Percentiles rank a stretch among this genome's conserved stretches.
Evolutionary conservation across 2,329 filamentous ascomycete species (phyloP).

Genomic region (Penicillium sp.): DNA sequence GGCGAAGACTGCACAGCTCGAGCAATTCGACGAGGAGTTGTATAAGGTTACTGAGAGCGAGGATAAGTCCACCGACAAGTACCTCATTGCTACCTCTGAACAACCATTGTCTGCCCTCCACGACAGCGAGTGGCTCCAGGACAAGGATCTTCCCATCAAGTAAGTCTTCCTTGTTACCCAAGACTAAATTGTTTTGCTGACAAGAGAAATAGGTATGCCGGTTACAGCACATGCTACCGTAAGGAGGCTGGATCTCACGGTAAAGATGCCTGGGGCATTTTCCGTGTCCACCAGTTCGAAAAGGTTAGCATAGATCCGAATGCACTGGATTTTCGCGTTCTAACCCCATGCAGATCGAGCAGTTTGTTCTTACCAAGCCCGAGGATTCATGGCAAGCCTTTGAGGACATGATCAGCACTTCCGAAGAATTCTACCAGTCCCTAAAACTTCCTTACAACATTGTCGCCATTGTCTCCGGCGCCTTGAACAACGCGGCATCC

Average conservation of each 20-base stretch:
- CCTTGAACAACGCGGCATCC: constrained; percentile 80
- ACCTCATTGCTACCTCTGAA: constrained; percentile 80
- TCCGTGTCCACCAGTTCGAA: constrained; percentile 97
- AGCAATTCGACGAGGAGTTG: constrained; percentile 95
- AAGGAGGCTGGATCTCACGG: constrained; percentile 92
- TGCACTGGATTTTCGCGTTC: neutral
- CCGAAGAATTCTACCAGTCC: constrained; percentile 93
- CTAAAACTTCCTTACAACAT: constrained; percentile 87
- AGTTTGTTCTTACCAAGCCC: constrained; percentile 77
- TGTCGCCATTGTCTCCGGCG: constrained; percentile 92
- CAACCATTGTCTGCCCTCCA: constrained; percentile 93
- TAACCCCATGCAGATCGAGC: constrained; percentile 59
- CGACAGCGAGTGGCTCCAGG: constrained; percentile 87
- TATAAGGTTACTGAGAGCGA: constrained; percentile 91
- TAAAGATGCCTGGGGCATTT: constrained; percentile 95
- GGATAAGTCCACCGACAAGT: constrained; percentile 85
- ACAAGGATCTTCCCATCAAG: constrained; percentile 84
- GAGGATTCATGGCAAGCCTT: constrained; percentile 93
- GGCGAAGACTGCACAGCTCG: constrained; percentile 96
- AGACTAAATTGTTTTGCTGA: constrained; percentile 11
- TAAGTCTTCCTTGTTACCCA: constrained; percentile 38
- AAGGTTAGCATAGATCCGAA: constrained; percentile 57
- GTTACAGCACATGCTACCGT: constrained; percentile 92
- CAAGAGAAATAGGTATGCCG: constrained; percentile 60
- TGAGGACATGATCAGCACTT: constrained; percentile 85